Percentiles rank a stretch among this genome's conserved stretches.
phyloP scores from a whole-genome alignment of 208 protist species.

The Leishmania amazonensis region DNA sequence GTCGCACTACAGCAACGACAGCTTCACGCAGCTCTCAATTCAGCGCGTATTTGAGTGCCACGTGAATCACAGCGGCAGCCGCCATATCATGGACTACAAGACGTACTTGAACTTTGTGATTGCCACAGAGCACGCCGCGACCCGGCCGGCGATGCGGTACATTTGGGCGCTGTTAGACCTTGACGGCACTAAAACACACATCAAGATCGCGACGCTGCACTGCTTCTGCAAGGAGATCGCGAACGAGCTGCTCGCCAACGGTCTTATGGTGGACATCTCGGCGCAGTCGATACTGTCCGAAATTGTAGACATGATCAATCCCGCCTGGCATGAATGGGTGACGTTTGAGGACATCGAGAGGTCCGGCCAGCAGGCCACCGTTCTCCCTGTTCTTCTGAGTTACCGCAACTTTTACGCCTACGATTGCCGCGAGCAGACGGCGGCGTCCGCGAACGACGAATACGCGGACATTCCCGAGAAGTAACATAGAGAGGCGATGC shows the following conservation, averaged over 20 bases:
- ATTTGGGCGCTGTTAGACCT: conserved; percentile 89
- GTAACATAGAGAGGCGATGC: neutral
- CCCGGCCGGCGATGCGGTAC: conserved; percentile 80
- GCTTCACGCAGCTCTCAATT: conserved; percentile 83
- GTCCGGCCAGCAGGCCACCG: conserved; percentile 80
- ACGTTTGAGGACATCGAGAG: conserved; percentile 77
- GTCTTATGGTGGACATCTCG: conserved; percentile 82
- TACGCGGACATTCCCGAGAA: conserved; percentile 43
- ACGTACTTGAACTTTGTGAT: conserved; percentile 94
- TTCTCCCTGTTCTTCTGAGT: conserved; percentile 86
- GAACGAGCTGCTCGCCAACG: conserved; percentile 64
- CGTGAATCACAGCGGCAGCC: conserved; percentile 67
- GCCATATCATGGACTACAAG: conserved; percentile 93
- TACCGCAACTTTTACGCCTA: conserved; percentile 90
- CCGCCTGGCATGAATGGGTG: conserved; percentile 81
- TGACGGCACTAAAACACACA: conserved; percentile 56
- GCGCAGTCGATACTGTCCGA: conserved; percentile 84
- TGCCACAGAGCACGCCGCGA: conserved; percentile 86
- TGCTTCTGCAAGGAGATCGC: conserved; percentile 90
- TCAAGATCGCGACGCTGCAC: conserved; percentile 66
- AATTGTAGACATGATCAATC: conserved; percentile 93
- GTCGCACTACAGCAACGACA: conserved; percentile 80
- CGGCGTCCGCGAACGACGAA: conserved; percentile 75
- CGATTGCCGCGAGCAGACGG: conserved; percentile 89
- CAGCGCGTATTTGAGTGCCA: conserved; percentile 90